These are phyloP conservation scores for Plasmodium knowlesi DNA, from an alignment of 169 alveolate species.

Conservation along the genomic window DNA sequence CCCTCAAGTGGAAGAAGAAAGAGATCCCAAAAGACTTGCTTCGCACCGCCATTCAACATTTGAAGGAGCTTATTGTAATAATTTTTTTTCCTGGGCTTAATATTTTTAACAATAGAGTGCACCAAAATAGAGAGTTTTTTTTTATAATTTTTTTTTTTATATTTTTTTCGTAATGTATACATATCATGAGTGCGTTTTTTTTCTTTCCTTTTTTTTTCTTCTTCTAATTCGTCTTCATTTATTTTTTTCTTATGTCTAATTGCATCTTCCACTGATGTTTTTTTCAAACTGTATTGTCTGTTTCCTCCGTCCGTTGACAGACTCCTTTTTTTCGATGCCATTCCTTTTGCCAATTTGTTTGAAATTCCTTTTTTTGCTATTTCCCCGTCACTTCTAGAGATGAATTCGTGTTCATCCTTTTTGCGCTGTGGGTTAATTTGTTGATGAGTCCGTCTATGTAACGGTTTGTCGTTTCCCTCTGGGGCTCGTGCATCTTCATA, in stretches of 20 bases:
- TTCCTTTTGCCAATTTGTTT: not conserved
- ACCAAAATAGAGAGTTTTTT: conserved; percentile 3
- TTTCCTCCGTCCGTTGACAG: not conserved
- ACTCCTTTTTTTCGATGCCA: not conserved
- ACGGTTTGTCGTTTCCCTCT: not conserved
- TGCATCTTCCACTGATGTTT: not conserved
- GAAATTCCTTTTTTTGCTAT: not conserved
- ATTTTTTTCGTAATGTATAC: conserved; percentile 1
- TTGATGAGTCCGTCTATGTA: not conserved
- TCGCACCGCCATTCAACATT: not conserved
- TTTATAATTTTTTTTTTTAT: conserved; percentile 12
- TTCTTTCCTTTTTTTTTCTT: not conserved
- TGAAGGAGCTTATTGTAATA: conserved; percentile 28
- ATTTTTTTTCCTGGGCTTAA: conserved; percentile 53
- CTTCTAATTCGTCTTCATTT: not conserved
- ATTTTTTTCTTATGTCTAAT: conserved; percentile 24
- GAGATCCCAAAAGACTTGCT: conserved; percentile 3
- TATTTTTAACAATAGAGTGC: conserved; percentile 53
- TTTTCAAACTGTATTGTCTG: not conserved
- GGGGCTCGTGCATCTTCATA: not conserved
- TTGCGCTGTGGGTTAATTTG: not conserved
- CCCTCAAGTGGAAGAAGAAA: not conserved
- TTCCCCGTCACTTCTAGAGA: not conserved
- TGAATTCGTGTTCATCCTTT: not conserved
- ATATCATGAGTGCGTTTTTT: not conserved